Evolutionary conservation across 202 grass and related monocot genomes (phyloP).

Genomic region (Musa balbisiana): DNA sequence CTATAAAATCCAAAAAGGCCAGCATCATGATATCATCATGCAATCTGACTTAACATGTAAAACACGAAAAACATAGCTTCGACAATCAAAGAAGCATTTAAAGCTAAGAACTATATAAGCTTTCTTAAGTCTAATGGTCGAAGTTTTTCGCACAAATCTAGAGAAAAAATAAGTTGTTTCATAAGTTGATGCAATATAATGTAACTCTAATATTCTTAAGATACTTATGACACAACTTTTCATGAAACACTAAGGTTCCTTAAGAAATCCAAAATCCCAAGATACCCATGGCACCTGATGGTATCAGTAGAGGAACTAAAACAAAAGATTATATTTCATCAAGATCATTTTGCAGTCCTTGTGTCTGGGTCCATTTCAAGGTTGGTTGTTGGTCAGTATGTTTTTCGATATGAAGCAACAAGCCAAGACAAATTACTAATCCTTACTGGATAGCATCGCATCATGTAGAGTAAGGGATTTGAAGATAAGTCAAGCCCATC

Average conservation of each 20-base stretch:
- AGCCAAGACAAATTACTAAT: slow-evolving; percentile 10
- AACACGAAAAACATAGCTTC: neutral
- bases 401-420: neutral
- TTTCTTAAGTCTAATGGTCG: neutral
- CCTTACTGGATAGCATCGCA: slow-evolving; percentile 89
- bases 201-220: too few relatives aligned
- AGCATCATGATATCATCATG: neutral
- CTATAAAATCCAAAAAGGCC: neutral
- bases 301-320: neutral
- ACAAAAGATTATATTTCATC: neutral
- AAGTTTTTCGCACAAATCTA: neutral
- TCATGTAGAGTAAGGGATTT: slow-evolving; percentile 97
- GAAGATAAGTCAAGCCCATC: slow-evolving; percentile 87
- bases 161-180: neutral
- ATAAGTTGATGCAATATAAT: too few relatives aligned
- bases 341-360: too few relatives aligned
- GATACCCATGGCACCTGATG: neutral
- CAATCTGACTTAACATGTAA: neutral
- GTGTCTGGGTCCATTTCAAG: too few relatives aligned
- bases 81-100: neutral
- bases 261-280: neutral
- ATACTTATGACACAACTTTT: too few relatives aligned
- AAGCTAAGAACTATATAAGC: neutral
- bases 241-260: neutral
- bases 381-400: too few relatives aligned